These are phyloP conservation scores for Citrullus colocynthis DNA, from an alignment of 306 rosid genomes.

Conservation along the genomic window DNA sequence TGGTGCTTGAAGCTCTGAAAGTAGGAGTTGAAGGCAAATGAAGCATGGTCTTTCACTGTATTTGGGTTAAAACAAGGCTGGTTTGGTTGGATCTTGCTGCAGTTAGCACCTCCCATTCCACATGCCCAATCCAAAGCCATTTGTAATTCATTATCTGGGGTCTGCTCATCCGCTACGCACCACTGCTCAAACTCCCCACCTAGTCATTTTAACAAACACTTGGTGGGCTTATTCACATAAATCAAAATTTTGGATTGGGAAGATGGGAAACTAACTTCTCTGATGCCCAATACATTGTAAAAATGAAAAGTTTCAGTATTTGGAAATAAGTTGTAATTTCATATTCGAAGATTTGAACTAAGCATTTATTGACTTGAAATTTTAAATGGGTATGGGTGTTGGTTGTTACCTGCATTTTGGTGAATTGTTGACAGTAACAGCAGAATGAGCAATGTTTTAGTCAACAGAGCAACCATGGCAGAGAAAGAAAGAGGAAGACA, in stretches of 20 bases:
- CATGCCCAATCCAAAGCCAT: slow-evolving; percentile 72
- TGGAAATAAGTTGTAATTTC: neutral
- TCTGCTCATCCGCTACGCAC: slow-evolving; percentile 79
- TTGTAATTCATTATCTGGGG: slow-evolving; percentile 46
- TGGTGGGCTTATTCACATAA: neutral
- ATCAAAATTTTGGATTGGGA: neutral
- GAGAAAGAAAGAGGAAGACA: slow-evolving; percentile 14
- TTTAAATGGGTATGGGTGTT: slow-evolving; percentile 3
- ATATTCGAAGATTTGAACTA: too few relatives aligned
- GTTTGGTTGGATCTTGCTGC: slow-evolving; percentile 42
- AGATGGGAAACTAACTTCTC: neutral
- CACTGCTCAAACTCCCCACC: slow-evolving; percentile 53
- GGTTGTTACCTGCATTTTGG: slow-evolving; percentile 37
- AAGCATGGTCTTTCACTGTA: slow-evolving; percentile 60
- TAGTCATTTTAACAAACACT: neutral
- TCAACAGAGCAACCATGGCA: slow-evolving; percentile 28
- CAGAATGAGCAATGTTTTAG: slow-evolving; percentile 25
- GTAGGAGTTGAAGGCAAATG: slow-evolving; percentile 65
- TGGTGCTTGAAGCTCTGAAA: slow-evolving; percentile 50
- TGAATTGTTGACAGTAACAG: slow-evolving; percentile 31
- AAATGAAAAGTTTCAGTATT: neutral
- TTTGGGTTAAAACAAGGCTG: slow-evolving; percentile 60
- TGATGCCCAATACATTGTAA: neutral
- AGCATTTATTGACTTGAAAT: neutral
- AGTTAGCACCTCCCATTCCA: slow-evolving; percentile 67